Conservation (phyloP, 164 flowering plant species). For the Vitis cinerea region DNA sequence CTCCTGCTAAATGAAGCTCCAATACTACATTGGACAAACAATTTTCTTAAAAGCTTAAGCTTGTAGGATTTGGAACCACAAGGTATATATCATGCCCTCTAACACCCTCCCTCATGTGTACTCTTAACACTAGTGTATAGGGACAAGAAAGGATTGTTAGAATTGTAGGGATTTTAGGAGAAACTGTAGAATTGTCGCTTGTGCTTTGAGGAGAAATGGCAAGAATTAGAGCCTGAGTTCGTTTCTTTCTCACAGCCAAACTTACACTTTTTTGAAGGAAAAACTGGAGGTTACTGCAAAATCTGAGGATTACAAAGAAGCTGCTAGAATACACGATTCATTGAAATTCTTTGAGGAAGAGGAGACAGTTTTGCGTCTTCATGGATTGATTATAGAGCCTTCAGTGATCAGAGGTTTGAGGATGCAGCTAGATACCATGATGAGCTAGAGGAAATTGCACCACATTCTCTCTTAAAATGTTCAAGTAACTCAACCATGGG, state of each 20-base stretch:
- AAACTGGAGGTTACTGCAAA: conserved; percentile 88
- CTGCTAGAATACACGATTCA: conserved; percentile 86
- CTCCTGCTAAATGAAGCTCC: too few relatives aligned
- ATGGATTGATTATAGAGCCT: conserved; percentile 67
- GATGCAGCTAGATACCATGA: conserved; percentile 81
- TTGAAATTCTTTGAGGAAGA: conserved; percentile 76
- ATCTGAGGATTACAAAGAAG: conserved; percentile 91
- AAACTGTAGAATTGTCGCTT: conserved; percentile 40
- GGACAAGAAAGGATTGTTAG: conserved; percentile 16
- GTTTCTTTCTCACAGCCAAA: conserved; percentile 60
- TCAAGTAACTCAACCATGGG: conserved; percentile 75
- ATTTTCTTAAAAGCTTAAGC: too few relatives aligned
- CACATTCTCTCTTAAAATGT: conserved; percentile 70
- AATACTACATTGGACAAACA: too few relatives aligned
- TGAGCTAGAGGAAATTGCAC: conserved; percentile 68
- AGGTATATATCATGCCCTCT: too few relatives aligned
- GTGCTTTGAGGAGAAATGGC: conserved; percentile 39
- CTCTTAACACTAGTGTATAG: neutral
- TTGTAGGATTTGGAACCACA: too few relatives aligned
- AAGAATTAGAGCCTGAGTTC: too few relatives aligned
- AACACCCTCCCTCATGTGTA: too few relatives aligned
- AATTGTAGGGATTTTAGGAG: conserved; percentile 8
- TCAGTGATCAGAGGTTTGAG: conserved; percentile 77
- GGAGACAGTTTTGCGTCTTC: conserved; percentile 78
- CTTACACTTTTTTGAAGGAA: conserved; percentile 79